Evolutionary conservation across 1,284 basidiomycete genomes (phyloP), one percentile per base, ranked within the genome.

Genomic region (Kalmanozyma brasiliensis): DNA sequence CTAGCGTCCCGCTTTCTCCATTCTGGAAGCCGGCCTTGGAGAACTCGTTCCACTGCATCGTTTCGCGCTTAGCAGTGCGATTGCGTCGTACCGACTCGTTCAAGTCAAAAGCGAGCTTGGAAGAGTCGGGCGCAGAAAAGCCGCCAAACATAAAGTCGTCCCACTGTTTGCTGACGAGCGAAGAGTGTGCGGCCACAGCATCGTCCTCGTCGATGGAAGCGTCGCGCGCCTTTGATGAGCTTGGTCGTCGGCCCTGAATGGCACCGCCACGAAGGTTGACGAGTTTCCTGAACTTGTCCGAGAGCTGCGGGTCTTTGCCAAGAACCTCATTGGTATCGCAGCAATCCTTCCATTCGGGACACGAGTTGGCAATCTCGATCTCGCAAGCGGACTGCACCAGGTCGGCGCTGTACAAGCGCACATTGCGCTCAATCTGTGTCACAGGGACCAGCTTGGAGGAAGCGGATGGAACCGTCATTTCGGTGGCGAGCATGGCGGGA

Each of bases 41-140:
- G 48, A 82, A 82, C 22, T 77, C 68, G 52, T 64, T 72, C 79
- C 79, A 81, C 29, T 73, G 65, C 26, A 74, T 42, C n/a, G 71
- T 78, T 26, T 75, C 65, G 11, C 63, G 38, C 35, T 68, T 67
- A 24, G 52, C 34, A 16, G 42, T 35, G 11, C 73, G 61, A 22
- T 70, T 66, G 26, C 65, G 65, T 23, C 78, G 66, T 16, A 73
- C 67, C 8, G 64, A 68, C 56, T 82, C 80, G 38, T 69, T 73
- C 17, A 82, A 61, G 40, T 82, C 74, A 41, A 82, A 82, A 3
- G 64, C 56, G 19, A 82, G 75, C 36, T 77, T 76, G 36, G 70
- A 66, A 19, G 64, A 37, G 40, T 82, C 79, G n/a, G 78, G 70
- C 6, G 71, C 72, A 41, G 72, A 47, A 35, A 82, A 82, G 7